A percentile compares a stretch with the other conserved stretches of the same genome.
Conservation (phyloP, 108 stramenopile species). For the Phaeodactylum tricornutum region DNA sequence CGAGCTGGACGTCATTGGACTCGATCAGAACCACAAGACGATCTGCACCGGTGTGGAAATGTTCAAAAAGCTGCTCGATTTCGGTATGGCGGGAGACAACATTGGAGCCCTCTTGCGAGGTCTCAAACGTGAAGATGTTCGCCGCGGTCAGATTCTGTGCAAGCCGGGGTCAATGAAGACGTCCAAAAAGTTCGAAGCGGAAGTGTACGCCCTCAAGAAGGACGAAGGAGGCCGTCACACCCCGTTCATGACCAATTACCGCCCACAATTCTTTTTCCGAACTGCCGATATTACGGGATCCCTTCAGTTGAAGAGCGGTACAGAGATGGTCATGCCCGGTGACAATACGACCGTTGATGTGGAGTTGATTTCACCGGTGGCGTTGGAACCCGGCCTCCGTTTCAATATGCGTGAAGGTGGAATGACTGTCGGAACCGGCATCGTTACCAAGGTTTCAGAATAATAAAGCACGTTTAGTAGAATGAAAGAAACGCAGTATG, state of each 20-base stretch:
- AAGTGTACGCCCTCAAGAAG: constrained; percentile 93
- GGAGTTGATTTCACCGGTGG: constrained; percentile 90
- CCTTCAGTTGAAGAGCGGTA: constrained; percentile 79
- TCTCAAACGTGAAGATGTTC: constrained; percentile 94
- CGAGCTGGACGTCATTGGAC: constrained; percentile 89
- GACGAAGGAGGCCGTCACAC: constrained; percentile 99
- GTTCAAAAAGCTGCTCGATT: constrained; percentile 97
- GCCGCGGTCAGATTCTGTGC: constrained; percentile 93
- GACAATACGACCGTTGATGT: constrained; percentile 93
- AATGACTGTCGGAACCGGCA: constrained; percentile 96
- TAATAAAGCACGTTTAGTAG: not conserved
- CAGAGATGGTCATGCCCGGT: constrained; percentile 99
- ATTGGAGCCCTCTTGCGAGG: constrained; percentile 94
- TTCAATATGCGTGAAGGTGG: constrained; percentile 99
- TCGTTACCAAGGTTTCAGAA: constrained; percentile 80
- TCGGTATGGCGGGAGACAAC: constrained; percentile 98
- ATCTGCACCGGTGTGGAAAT: constrained; percentile 98
- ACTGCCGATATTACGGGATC: constrained; percentile 97
- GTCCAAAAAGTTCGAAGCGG: constrained; percentile 90
- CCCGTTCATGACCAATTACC: constrained; percentile 97
- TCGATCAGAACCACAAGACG: constrained; percentile 68
- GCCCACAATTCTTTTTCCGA: constrained; percentile 99
- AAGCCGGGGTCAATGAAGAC: constrained; percentile 77
- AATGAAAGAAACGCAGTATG: not conserved
- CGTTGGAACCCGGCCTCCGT: constrained; percentile 88